Evolutionary conservation across 768 basidiomycete genomes (phyloP).

Genomic region (Rhizopogon sp.): DNA sequence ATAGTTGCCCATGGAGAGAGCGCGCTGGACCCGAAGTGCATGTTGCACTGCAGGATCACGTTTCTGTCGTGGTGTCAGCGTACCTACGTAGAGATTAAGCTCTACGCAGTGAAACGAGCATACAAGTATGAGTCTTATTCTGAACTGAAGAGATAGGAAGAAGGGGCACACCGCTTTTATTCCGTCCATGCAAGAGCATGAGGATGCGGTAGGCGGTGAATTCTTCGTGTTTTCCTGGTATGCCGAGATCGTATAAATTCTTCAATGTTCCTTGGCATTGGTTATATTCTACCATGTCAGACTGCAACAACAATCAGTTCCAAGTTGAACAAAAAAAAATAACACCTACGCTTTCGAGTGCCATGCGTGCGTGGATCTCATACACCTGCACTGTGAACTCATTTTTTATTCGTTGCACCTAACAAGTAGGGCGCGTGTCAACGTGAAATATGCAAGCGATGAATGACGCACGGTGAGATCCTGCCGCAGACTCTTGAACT

Average conservation of each 20-base stretch:
- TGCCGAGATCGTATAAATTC: conserved; percentile 87
- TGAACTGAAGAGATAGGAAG: neutral
- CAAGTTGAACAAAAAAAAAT: conserved; percentile 9
- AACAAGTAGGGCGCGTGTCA: conserved; percentile 4
- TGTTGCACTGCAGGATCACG: conserved; percentile 74
- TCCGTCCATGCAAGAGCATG: conserved; percentile 90
- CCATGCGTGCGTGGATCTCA: conserved; percentile 97
- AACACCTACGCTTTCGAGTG: conserved; percentile 75
- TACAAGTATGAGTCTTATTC: neutral
- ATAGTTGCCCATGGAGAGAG: conserved; percentile 91
- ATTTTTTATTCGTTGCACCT: conserved; percentile 99
- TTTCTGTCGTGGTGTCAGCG: conserved; percentile 93
- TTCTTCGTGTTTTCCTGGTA: conserved; percentile 90
- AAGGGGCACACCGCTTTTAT: conserved; percentile 75
- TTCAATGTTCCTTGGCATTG: conserved; percentile 92
- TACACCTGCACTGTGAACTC: conserved; percentile 97
- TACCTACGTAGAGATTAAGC: conserved; percentile 94
- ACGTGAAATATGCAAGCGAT: conserved; percentile 7
- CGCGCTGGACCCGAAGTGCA: conserved; percentile 85
- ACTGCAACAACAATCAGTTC: conserved; percentile 40
- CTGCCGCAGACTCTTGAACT: conserved; percentile 96
- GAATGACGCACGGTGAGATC: conserved; percentile 82
- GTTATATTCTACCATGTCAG: conserved; percentile 98
- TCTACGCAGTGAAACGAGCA: conserved; percentile 44
- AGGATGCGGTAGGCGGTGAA: conserved; percentile 97